Conservation (phyloP, 2,329 filamentous ascomycete genomes). For the Pestalotiopsis sp. region DNA sequence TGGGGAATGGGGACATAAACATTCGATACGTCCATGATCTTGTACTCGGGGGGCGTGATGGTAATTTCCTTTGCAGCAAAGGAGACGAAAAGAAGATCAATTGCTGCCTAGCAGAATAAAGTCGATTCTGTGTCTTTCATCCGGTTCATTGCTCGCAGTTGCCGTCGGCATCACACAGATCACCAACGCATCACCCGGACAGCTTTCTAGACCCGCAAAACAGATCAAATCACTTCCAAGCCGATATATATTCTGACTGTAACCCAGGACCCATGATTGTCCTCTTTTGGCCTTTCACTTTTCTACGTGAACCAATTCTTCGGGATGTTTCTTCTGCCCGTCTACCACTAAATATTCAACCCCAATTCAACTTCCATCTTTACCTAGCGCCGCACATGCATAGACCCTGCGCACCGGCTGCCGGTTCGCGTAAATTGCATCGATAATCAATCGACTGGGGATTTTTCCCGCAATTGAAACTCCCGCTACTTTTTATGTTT, state of each 20-base stretch:
- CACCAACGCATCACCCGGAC: neutral
- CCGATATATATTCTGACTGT: neutral
- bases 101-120: too few species aligned
- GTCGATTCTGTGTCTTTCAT: neutral
- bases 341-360: neutral
- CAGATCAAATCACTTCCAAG: neutral
- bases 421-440: neutral
- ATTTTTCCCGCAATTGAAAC: neutral
- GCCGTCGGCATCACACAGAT: neutral
- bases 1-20: constrained; percentile 1
- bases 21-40: constrained; percentile 10
- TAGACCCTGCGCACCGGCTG: neutral
- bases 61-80: neutral
- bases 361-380: neutral
- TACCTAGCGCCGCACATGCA: neutral
- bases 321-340: neutral
- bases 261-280: neutral
- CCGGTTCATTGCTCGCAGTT: neutral
- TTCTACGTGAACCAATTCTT: neutral
- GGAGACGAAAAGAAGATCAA: neutral
- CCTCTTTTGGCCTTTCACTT: neutral
- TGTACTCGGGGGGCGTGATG: neutral
- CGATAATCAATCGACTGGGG: neutral
- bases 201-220: neutral
- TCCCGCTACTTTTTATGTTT: neutral